These are phyloP conservation scores for Davidsoniella virescens DNA, from an alignment of 2,329 filamentous ascomycete genomes.

Conservation along the genomic window DNA sequence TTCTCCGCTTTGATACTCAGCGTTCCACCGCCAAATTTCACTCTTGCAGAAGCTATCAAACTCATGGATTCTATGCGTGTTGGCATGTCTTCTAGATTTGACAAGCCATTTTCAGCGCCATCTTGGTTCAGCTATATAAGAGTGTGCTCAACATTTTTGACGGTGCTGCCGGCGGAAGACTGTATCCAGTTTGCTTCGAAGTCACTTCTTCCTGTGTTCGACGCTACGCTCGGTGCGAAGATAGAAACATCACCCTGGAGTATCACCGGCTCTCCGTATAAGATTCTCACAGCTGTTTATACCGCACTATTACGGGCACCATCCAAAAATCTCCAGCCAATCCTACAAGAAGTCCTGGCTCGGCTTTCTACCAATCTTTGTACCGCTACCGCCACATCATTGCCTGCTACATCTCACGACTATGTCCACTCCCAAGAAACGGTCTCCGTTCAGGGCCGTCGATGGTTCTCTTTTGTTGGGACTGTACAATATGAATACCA, in stretches of 20 bases:
- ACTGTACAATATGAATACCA: conserved; percentile 16
- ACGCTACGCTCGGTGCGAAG: conserved; percentile 34
- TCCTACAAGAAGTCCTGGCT: conserved; percentile 17
- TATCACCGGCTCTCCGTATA: conserved; percentile 11
- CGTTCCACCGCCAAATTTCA: conserved; percentile 32
- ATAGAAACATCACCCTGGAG: conserved; percentile 24
- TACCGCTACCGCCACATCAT: conserved; percentile 52
- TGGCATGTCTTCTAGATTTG: conserved; percentile 59
- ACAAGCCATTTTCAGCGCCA: conserved; percentile 50
- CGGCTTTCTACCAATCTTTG: conserved; percentile 37
- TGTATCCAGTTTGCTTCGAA: conserved; percentile 31
- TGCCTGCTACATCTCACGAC: conserved; percentile 68
- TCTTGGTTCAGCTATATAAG: conserved; percentile 67
- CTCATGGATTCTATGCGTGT: conserved; percentile 52
- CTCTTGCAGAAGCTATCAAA: conserved; percentile 35
- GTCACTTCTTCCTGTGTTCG: conserved; percentile 36
- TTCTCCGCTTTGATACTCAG: conserved; percentile 46
- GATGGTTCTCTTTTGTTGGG: conserved; percentile 39
- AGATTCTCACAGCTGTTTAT: conserved; percentile 9
- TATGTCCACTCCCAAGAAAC: conserved; percentile 55
- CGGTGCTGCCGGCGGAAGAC: conserved; percentile 28
- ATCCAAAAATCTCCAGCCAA: not conserved
- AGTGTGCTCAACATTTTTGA: conserved; percentile 37
- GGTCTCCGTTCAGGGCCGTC: conserved; percentile 47
- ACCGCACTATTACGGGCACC: not conserved